Evolutionary conservation across 306 rosid species (phyloP).

Genomic region (Cercis canadensis): DNA sequence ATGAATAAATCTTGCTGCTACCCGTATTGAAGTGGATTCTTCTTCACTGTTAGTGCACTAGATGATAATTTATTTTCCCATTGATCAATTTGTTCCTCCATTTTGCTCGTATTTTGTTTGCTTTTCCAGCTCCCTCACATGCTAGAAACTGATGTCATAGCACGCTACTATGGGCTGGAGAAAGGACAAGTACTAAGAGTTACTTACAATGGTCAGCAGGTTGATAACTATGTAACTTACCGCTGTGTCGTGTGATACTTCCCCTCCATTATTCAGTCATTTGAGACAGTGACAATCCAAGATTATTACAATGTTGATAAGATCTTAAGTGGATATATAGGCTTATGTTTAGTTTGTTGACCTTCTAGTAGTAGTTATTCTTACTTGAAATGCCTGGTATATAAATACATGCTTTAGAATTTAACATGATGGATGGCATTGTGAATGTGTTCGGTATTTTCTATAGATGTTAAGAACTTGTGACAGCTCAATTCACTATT

Average conservation of each 20-base stretch:
- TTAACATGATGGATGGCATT: not conserved
- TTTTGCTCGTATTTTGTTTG: slow-evolving; percentile 11
- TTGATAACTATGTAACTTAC: slow-evolving; percentile 36
- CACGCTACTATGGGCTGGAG: slow-evolving; percentile 51
- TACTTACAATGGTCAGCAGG: slow-evolving; percentile 31
- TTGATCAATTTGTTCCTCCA: slow-evolving; percentile 1
- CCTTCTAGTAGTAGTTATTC: no score
- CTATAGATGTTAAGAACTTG: no score
- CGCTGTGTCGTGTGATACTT: slow-evolving; percentile 46
- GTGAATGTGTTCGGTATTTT: no score
- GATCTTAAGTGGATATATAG: not conserved
- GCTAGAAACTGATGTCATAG: slow-evolving; percentile 50
- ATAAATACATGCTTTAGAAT: not conserved
- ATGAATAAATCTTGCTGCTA: slow-evolving; percentile 2
- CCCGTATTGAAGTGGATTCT: not conserved
- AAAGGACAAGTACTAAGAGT: slow-evolving; percentile 56
- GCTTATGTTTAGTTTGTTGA: not conserved
- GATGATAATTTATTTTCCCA: not conserved
- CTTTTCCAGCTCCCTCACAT: slow-evolving; percentile 49
- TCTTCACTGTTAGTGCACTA: not conserved
- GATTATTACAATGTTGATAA: not conserved
- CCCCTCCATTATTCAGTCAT: not conserved
- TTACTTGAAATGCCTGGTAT: no score
- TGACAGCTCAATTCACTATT: no score
- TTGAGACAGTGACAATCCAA: not conserved